Evolutionary conservation across 2,329 filamentous ascomycete species (phyloP), one percentile per base, ranked within the genome.

Genomic region (Penicillium sp.): DNA sequence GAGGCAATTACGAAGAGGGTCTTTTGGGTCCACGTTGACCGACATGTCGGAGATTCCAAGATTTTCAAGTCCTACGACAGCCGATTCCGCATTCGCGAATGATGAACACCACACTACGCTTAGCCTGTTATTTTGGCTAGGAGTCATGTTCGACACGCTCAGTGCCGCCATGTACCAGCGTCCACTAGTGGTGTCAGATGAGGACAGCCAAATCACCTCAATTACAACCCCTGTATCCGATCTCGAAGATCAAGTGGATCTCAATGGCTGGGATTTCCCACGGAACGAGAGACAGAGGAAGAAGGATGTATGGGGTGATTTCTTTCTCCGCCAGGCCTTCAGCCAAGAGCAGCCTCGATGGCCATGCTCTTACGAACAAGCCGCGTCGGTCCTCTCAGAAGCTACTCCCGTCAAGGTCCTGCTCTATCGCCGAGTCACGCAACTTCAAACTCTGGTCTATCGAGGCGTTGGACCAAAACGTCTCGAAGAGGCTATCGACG

Each of bases 341-440:
- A 58, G 60, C 58, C 37, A 65, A 59, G 63, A 77, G 6, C 77
- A 60, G 5, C 45, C 51, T 2, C 53, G 79, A 51, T 86, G 84
- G 82, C 85, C 85, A 4, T 87, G 84, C 67, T 77, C 82, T 0
- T 82, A 83, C 61, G 79, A 83, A n/a, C 76, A 79, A 6, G 83
- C 84, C 1, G 78, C 82, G 2, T 73, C 79, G 25, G 72, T 80
- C 1, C 77, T 87, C 2, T 80, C 80, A 14, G 80, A 83, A 59
- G 82, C 84, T 3, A 83, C 83, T 1, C 84, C 84, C 0, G 82
- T 87, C 59, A 87, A 87, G 68, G 84, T 87, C 1, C 75, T 87
- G 2, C 78, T 87, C 2, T 87, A 83, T 65, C 82, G 85, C 13
- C 81, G 84, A 59, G 79, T 86, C 7, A 81, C 82, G 0, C 82